Percentiles rank a stretch among this genome's conserved stretches.
Evolutionary conservation across 2,329 filamentous ascomycete genomes (phyloP).

Genomic region (Nemania serpens): DNA sequence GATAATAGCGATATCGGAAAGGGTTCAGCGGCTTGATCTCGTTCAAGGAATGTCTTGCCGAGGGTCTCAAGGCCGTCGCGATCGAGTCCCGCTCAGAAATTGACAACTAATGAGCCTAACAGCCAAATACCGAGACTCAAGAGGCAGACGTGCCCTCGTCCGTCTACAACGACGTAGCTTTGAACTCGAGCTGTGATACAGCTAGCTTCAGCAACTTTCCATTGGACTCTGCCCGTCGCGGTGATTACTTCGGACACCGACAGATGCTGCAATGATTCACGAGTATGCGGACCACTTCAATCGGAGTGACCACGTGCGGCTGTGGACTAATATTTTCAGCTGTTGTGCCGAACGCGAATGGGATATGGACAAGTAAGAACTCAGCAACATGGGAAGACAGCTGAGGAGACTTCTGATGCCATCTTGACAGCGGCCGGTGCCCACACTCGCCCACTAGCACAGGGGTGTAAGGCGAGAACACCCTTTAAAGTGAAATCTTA

Average conservation of each 20-base stretch:
- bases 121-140: conserved; percentile 30
- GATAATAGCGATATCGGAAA: conserved; percentile 25
- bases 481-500: conserved; percentile 42
- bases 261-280: conserved; percentile 43
- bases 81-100: conserved; percentile 43
- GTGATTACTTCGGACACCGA: conserved; percentile 45
- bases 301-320: conserved; percentile 42
- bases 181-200: conserved; percentile 46
- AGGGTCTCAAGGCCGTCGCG: conserved; percentile 42
- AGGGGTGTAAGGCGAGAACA: conserved; percentile 38
- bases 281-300: conserved; percentile 46
- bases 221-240: conserved; percentile 45
- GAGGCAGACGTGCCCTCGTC: conserved; percentile 38
- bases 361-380: conserved; percentile 40
- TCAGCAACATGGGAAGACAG: conserved; percentile 23
- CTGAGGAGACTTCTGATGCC: conserved; percentile 40
- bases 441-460: conserved; percentile 39
- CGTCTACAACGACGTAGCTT: conserved; percentile 44
- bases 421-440: conserved; percentile 45
- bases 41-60: conserved; percentile 46
- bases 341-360: conserved; percentile 37
- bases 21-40: conserved; percentile 44
- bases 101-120: conserved; percentile 48
- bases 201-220: conserved; percentile 47
- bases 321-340: conserved; percentile 41